These are phyloP conservation scores for Eucalyptus erythrocorys DNA, from an alignment of 345 rosid genomes.

Conservation along the genomic window DNA sequence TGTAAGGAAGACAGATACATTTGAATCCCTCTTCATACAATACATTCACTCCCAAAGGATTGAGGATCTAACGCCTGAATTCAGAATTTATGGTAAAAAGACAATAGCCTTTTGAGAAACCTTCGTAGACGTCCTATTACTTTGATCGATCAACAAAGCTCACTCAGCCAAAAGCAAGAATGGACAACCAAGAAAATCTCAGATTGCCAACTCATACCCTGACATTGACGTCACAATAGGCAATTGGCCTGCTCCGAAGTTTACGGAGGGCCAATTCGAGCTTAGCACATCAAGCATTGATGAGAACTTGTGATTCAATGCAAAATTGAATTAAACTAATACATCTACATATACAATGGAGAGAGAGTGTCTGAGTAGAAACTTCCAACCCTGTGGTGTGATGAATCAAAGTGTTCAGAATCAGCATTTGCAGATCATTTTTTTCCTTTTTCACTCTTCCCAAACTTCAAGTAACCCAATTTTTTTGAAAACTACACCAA, in stretches of 20 bases:
- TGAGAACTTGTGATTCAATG: not conserved
- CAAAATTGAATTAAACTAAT: not conserved
- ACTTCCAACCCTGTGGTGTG: not conserved
- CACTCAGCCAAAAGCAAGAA: not conserved
- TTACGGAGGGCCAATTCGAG: not conserved
- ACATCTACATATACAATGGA: not conserved
- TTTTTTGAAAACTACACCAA: constrained; percentile 3
- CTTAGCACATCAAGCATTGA: not conserved
- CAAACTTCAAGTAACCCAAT: not conserved
- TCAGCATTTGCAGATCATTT: not conserved
- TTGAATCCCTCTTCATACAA: not conserved
- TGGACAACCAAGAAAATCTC: not conserved
- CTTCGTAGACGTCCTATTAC: not conserved
- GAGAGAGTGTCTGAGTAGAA: not conserved
- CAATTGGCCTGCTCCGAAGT: not conserved
- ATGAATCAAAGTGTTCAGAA: not conserved
- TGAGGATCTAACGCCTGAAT: not conserved
- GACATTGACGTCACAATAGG: not conserved
- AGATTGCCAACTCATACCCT: not conserved
- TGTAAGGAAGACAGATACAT: not conserved
- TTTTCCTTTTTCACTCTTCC: not conserved
- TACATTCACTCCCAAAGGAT: not conserved
- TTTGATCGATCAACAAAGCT: not conserved
- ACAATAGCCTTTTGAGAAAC: not conserved
- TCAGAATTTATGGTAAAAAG: not conserved